Percentiles rank a stretch among this genome's conserved stretches.
Evolutionary conservation across 139 green algal genomes (phyloP).

Genomic region (Tetradesmus lagerheimii): DNA sequence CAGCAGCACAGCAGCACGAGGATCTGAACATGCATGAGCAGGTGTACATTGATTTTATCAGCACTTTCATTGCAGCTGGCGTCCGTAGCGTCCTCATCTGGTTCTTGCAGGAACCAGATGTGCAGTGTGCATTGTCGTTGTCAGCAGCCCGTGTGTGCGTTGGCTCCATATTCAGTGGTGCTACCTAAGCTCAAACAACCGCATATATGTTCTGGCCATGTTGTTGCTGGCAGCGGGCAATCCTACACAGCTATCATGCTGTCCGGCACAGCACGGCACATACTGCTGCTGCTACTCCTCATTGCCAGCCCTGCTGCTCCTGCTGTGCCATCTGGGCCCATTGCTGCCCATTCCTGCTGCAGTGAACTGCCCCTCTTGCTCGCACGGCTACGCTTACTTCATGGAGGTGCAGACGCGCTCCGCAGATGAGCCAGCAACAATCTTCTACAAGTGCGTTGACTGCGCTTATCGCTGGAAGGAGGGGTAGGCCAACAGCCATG

Average conservation of each 20-base stretch:
- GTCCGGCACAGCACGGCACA: no score
- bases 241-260: no score
- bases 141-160: no score
- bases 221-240: not conserved
- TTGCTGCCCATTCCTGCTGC: slow-evolving; percentile 12
- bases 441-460: slow-evolving; percentile 93
- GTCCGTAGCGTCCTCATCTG: not conserved
- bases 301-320: not conserved
- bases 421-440: slow-evolving; percentile 93
- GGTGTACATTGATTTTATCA: no score
- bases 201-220: no score
- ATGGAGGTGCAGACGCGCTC: slow-evolving; percentile 95
- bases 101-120: not conserved
- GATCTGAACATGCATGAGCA: not conserved
- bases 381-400: slow-evolving; percentile 89
- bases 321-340: slow-evolving; percentile 4
- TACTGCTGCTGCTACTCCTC: not conserved
- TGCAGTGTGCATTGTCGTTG: no score
- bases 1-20: not conserved
- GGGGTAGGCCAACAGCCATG: not conserved
- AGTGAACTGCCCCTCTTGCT: slow-evolving; percentile 86
- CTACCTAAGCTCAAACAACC: no score
- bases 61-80: no score
- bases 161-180: no score
- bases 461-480: slow-evolving; percentile 85